These are phyloP conservation scores for Candida maltosa DNA, from an alignment of 805 yeast genomes.

Conservation along the genomic window DNA sequence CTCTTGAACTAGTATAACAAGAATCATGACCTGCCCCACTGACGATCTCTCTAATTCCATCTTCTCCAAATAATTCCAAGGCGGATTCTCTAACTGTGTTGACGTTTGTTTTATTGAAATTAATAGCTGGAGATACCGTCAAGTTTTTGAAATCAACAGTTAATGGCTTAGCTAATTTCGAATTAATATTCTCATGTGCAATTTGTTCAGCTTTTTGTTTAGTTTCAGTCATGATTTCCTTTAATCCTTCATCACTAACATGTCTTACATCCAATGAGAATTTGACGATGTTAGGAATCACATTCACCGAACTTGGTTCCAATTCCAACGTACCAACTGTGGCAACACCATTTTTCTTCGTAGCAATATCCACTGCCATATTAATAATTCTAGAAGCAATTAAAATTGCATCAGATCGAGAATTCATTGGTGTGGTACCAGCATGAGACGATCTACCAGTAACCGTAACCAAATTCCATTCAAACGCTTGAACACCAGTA, in stretches of 20 bases:
- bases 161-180: conserved; percentile 25
- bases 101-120: conserved; percentile 52
- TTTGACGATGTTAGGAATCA: conserved; percentile 58
- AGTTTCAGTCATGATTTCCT: conserved; percentile 33
- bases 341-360: conserved; percentile 48
- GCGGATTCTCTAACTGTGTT: conserved; percentile 54
- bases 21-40: conserved; percentile 80
- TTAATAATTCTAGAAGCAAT: conserved; percentile 57
- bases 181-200: conserved; percentile 18
- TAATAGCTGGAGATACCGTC: conserved; percentile 53
- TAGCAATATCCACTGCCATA: conserved; percentile 54
- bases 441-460: conserved; percentile 68
- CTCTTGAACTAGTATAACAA: conserved; percentile 50
- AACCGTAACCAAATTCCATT: conserved; percentile 58
- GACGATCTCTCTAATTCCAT: conserved; percentile 42
- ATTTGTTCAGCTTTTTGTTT: conserved; percentile 34
- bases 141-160: conserved; percentile 40
- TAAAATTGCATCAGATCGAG: conserved; percentile 59
- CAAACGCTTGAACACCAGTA: conserved; percentile 62
- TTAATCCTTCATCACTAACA: conserved; percentile 41
- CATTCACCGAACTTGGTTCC: conserved; percentile 63
- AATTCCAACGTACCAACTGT: conserved; percentile 58
- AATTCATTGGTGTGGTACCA: conserved; percentile 66
- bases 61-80: conserved; percentile 43
- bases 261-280: conserved; percentile 65